Percentiles rank a stretch among this genome's conserved stretches.
Conservation (phyloP, 305 asterid species). For the Fraxinus baroniana region DNA sequence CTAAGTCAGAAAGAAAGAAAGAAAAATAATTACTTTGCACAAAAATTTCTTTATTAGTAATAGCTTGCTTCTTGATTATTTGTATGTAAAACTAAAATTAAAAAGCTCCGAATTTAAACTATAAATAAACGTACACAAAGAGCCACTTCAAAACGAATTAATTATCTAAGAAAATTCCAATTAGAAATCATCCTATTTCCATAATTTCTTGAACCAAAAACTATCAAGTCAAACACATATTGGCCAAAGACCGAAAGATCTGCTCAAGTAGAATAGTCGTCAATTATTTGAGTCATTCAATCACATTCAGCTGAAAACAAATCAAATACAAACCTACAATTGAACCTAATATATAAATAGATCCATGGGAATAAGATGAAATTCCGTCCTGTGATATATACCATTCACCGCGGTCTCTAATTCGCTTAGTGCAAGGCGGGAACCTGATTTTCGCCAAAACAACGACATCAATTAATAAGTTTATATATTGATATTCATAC, state of each 20-base stretch:
- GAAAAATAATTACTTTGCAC: neutral
- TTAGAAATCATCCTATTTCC: neutral
- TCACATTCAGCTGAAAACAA: slow-evolving; percentile 3
- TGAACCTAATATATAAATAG: slow-evolving; percentile 15
- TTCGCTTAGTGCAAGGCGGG: slow-evolving; percentile 97
- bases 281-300: neutral
- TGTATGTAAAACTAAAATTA: neutral
- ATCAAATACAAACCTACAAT: slow-evolving; percentile 8
- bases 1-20: neutral
- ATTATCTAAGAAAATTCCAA: neutral
- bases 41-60: neutral
- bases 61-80: neutral
- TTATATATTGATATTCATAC: neutral
- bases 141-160: neutral
- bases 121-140: neutral
- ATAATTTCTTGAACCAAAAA: neutral
- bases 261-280: neutral
- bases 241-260: slow-evolving; percentile 16
- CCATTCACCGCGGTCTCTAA: slow-evolving; percentile 63
- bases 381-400: neutral
- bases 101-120: neutral
- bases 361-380: slow-evolving; percentile 25
- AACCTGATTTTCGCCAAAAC: slow-evolving; percentile 36
- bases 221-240: slow-evolving; percentile 4
- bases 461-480: slow-evolving; percentile 10